Evolutionary conservation across 306 rosid genomes (phyloP), one percentile per base, ranked within the genome.

Genomic region (Echinosophora koreensis): DNA sequence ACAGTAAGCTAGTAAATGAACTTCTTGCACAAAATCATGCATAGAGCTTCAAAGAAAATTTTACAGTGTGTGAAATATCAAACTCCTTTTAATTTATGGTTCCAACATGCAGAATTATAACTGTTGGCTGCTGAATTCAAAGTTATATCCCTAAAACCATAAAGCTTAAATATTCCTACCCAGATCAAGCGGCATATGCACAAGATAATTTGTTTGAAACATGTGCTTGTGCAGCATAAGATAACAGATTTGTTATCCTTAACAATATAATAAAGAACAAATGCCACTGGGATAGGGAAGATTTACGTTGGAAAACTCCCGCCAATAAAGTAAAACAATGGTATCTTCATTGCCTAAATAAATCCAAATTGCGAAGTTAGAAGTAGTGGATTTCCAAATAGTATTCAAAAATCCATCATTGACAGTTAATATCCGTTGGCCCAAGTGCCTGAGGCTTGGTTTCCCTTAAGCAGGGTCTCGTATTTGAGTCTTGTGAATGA

Each of bases 1-100:
- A 46, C 51, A 83, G 73, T 17, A 51, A 65, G 83, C 39, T 52
- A 82, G 47, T 82, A 14, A 76, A 70, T 71, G 32, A 2, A 30
- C 32, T 30, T 30, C 32, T 30, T 28, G 30, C 30, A 71, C 55
- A 74, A 51, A 71, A 35, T 51, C 65, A 22, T 52, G 13, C 57
- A 41, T 15, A 60, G 4, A 30, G 14, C 60, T 56, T 28, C n/a
- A 7, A 57, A 56, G 4, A 39, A 70, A 16, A 32, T 15, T 15
- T 54, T 6, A 22, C 22, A 22, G 9, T 8, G 13, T 1, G 37
- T 50, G 15, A 35, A 46, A 38, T 9, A 34, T 32, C n/a, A 50
- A 60, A 32, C 46, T 69, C 8, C 22, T 70, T 7, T 11, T 28
- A 61, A 18, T 37, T 74, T 15, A 41, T 47, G 42, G 56, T 39